phyloP scores from a whole-genome alignment of 2,329 filamentous ascomycete genomes.

The Coniochaeta prunicola region DNA sequence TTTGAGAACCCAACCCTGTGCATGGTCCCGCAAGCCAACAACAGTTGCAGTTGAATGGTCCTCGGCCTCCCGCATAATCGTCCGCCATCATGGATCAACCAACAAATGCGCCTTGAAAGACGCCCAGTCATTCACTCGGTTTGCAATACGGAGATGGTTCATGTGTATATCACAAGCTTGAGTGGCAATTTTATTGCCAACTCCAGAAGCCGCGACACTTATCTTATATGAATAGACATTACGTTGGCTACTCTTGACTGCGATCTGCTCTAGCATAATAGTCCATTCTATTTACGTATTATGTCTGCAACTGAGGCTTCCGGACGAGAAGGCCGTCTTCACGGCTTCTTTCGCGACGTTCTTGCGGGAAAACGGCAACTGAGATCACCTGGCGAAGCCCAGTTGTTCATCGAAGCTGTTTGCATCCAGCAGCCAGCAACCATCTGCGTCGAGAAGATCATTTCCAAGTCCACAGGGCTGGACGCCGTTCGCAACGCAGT shows the following conservation, averaged over 20 bases:
- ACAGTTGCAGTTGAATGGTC: neutral
- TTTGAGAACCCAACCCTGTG: neutral
- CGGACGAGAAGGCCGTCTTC: conserved; percentile 9
- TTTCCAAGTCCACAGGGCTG: conserved; percentile 17
- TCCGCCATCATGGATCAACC: neutral
- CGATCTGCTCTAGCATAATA: neutral
- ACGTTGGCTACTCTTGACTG: neutral
- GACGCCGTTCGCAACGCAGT: conserved; percentile 16
- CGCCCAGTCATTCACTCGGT: neutral
- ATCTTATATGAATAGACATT: neutral
- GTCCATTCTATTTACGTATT: neutral
- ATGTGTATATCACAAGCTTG: neutral
- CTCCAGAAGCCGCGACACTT: too few relatives aligned
- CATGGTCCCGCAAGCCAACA: neutral
- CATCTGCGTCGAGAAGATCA: conserved; percentile 18
- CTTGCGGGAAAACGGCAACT: conserved; percentile 16
- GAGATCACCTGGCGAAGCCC: conserved; percentile 12
- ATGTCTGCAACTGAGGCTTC: neutral
- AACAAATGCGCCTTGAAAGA: neutral
- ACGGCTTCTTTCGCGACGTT: conserved; percentile 13
- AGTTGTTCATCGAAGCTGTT: conserved; percentile 22
- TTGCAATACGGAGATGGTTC: neutral
- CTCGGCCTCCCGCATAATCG: neutral
- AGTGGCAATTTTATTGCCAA: too few relatives aligned
- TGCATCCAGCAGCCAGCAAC: conserved; percentile 11